A percentile compares a stretch with the other conserved stretches of the same genome.
These are phyloP conservation scores for Microsporum audouinii DNA, from an alignment of 2,329 filamentous ascomycete species.

Conservation along the genomic window DNA sequence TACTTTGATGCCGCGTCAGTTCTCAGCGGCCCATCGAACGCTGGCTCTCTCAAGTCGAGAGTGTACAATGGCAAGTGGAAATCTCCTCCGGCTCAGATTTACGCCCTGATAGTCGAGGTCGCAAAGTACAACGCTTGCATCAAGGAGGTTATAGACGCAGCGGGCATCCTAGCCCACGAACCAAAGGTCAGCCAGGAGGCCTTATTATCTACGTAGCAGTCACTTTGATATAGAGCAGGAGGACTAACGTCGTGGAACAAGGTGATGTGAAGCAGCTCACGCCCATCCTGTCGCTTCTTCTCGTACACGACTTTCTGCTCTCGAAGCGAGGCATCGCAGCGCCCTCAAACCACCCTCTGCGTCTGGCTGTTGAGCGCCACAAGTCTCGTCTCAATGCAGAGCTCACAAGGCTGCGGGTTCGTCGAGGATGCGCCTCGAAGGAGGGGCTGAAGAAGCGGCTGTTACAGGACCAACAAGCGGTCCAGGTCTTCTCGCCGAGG, in stretches of 20 bases:
- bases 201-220: no score
- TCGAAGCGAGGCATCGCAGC: conserved; percentile 73
- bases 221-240: neutral
- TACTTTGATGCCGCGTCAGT: conserved; percentile 83
- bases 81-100: conserved; percentile 68
- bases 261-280: conserved; percentile 49
- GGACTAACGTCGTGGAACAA: neutral
- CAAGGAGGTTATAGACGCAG: conserved; percentile 77
- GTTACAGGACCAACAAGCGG: conserved; percentile 27
- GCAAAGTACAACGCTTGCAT: conserved; percentile 83
- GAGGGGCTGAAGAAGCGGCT: conserved; percentile 45
- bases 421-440: conserved; percentile 56
- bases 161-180: conserved; percentile 65
- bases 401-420: conserved; percentile 65
- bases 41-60: conserved; percentile 72
- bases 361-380: conserved; percentile 64
- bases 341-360: conserved; percentile 65
- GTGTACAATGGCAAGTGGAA: conserved; percentile 70
- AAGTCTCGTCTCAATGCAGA: conserved; percentile 71
- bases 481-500: conserved; percentile 52
- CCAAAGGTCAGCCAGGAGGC: conserved; percentile 54
- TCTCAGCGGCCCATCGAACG: conserved; percentile 46
- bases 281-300: conserved; percentile 64
- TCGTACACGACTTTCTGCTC: conserved; percentile 77
- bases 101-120: conserved; percentile 74